A percentile compares a stretch with the other conserved stretches of the same genome.
Conservation (phyloP, 768 basidiomycete species). For the Naganishia kalamii region DNA sequence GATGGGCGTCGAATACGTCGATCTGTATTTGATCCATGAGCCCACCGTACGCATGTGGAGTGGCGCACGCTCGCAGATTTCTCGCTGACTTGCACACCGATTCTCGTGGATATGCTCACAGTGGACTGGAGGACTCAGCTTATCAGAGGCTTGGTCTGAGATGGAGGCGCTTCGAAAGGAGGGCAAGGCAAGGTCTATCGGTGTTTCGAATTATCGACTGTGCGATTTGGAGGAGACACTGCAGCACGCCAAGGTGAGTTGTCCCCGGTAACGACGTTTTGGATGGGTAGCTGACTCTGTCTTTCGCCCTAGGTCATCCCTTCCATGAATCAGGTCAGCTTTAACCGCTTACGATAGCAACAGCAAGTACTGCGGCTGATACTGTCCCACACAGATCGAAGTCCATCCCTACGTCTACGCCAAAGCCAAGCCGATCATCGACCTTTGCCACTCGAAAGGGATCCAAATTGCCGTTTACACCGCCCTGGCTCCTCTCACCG, state of each 20-base stretch:
- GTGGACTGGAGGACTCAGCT: conserved; percentile 30
- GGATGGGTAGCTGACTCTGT: neutral
- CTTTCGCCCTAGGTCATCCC: neutral
- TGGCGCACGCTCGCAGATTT: neutral
- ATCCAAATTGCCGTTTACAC: conserved; percentile 38
- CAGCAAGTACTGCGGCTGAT: no score
- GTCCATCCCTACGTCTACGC: conserved; percentile 46
- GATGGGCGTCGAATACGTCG: conserved; percentile 47
- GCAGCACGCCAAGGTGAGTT: conserved; percentile 34
- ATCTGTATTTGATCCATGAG: conserved; percentile 61
- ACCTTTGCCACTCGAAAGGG: conserved; percentile 33
- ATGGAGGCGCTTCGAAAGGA: conserved; percentile 56
- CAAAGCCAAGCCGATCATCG: conserved; percentile 33
- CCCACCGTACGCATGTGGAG: conserved; percentile 25
- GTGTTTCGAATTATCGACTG: conserved; percentile 48
- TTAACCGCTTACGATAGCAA: neutral
- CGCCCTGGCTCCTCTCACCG: conserved; percentile 29
- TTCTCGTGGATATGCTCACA: neutral
- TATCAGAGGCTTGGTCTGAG: conserved; percentile 56
- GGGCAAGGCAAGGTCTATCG: conserved; percentile 49
- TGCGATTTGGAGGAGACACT: conserved; percentile 44
- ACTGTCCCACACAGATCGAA: conserved; percentile 47
- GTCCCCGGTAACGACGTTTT: neutral
- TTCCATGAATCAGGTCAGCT: conserved; percentile 1
- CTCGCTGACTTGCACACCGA: neutral